Percentiles rank a stretch among this genome's conserved stretches.
Conservation (phyloP, 1,284 basidiomycete genomes). For the Sporisorium iseilematis-ciliati region DNA sequence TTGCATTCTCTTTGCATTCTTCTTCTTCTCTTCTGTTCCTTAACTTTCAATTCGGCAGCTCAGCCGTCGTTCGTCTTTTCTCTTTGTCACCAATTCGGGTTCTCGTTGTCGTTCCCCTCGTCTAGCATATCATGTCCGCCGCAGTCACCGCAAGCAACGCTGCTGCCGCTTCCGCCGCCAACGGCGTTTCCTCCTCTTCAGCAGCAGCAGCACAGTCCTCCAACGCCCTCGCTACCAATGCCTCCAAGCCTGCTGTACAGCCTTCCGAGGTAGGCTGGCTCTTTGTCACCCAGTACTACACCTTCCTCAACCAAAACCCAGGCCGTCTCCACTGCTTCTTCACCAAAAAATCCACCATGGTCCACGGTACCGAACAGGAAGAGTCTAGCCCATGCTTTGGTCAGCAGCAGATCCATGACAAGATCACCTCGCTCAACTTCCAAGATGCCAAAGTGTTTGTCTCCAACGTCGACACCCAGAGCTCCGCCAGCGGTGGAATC, state of each 20-base stretch:
- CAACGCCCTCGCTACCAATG: constrained; percentile 23
- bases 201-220: constrained; percentile 26
- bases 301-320: constrained; percentile 97
- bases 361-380: constrained; percentile 83
- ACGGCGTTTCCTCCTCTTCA: constrained; percentile 16
- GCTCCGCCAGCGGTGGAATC: constrained; percentile 93
- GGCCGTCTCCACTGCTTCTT: constrained; percentile 98
- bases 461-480: constrained; percentile 73
- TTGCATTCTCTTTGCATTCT: background rate
- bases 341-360: constrained; percentile 88
- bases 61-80: background rate
- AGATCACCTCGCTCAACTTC: constrained; percentile 92
- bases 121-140: constrained; percentile 25
- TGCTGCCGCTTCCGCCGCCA: constrained; percentile 32
- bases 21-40: background rate
- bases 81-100: background rate
- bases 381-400: constrained; percentile 88
- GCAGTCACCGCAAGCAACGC: constrained; percentile 46
- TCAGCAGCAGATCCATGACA: constrained; percentile 97
- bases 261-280: constrained; percentile 70
- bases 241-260: constrained; percentile 52
- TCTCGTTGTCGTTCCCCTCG: background rate
- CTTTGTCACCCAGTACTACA: constrained; percentile 73
- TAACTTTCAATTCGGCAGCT: background rate
- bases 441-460: constrained; percentile 98